Percentiles rank a stretch among this genome's conserved stretches.
phyloP scores from a whole-genome alignment of 2,329 filamentous ascomycete genomes.

The Phaeomoniella chlamydospora region DNA sequence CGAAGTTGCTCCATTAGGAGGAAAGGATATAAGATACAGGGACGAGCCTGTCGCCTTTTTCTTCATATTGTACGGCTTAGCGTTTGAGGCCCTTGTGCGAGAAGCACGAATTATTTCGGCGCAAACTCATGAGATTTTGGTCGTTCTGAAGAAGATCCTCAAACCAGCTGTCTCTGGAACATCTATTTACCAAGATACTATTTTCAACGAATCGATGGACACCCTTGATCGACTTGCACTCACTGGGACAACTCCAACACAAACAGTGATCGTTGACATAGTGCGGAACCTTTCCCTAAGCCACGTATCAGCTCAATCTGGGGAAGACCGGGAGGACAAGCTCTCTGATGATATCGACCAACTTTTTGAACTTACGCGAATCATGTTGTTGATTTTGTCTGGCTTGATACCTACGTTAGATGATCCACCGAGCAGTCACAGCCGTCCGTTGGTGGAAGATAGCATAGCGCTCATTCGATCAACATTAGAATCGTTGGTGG shows the following conservation, averaged over 20 bases:
- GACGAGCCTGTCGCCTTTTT: constrained; percentile 98
- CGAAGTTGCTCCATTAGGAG: constrained; percentile 12
- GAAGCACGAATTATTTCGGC: constrained; percentile 55
- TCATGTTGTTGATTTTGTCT: constrained; percentile 84
- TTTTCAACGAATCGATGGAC: constrained; percentile 96
- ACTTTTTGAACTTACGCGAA: constrained; percentile 88
- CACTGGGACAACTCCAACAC: constrained; percentile 78
- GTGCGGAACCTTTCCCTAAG: constrained; percentile 78
- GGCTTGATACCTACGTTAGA: constrained; percentile 71
- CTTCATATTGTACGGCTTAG: constrained; percentile 91
- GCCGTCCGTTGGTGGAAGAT: constrained; percentile 45
- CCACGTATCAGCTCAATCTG: constrained; percentile 72
- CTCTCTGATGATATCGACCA: constrained; percentile 96
- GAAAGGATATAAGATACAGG: constrained; percentile 84
- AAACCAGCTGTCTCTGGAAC: constrained; percentile 90
- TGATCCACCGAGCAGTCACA: constrained; percentile 13
- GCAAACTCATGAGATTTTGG: constrained; percentile 76
- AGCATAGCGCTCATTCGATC: constrained; percentile 66
- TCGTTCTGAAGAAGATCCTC: constrained; percentile 85
- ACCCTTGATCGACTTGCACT: constrained; percentile 82
- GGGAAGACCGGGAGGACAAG: constrained; percentile 54
- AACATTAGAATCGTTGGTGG: constrained; percentile 75
- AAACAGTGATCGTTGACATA: constrained; percentile 87
- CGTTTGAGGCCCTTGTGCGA: constrained; percentile 87
- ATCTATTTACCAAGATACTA: constrained; percentile 87